A percentile compares a stretch with the other conserved stretches of the same genome.
These are phyloP conservation scores for Ceratobasidium sp. DNA, from an alignment of 1,284 basidiomycete genomes.

Conservation along the genomic window DNA sequence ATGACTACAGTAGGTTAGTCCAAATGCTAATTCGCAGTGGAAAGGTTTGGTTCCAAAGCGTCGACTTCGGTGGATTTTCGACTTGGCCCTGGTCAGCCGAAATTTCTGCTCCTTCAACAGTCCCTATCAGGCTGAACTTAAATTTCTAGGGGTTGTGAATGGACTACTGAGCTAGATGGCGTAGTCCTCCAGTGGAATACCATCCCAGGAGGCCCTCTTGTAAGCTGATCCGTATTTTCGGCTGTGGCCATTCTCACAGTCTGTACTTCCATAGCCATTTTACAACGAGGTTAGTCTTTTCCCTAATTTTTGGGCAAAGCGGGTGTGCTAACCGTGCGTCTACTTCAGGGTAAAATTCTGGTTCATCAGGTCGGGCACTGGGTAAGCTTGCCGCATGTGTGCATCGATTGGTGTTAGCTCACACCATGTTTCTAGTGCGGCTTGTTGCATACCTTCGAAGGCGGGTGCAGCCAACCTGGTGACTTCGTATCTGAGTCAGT, in stretches of 20 bases:
- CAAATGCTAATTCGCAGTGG: too few species aligned
- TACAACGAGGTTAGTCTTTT: too few species aligned
- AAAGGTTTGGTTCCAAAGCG: not conserved
- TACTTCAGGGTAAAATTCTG: not conserved
- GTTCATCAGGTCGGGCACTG: not conserved
- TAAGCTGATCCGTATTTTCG: not conserved
- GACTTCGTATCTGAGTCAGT: too few species aligned
- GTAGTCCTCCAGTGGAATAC: conserved; percentile 13
- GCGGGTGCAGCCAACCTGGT: not conserved
- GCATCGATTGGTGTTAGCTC: not conserved
- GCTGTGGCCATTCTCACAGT: not conserved
- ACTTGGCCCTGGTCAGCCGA: not conserved
- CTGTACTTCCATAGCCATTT: too few species aligned
- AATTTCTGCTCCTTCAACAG: not conserved
- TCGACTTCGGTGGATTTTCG: not conserved
- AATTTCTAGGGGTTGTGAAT: not conserved
- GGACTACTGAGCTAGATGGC: not conserved
- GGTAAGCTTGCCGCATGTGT: not conserved
- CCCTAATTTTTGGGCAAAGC: not conserved
- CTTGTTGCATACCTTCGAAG: not conserved
- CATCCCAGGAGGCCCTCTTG: not conserved
- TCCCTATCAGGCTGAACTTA: not conserved
- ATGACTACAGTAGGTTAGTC: too few species aligned
- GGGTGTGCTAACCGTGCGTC: not conserved
- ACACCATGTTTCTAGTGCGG: not conserved